Evolutionary conservation across 1,284 basidiomycete genomes (phyloP).

Genomic region (Apiotrichum akiyoshidainum): DNA sequence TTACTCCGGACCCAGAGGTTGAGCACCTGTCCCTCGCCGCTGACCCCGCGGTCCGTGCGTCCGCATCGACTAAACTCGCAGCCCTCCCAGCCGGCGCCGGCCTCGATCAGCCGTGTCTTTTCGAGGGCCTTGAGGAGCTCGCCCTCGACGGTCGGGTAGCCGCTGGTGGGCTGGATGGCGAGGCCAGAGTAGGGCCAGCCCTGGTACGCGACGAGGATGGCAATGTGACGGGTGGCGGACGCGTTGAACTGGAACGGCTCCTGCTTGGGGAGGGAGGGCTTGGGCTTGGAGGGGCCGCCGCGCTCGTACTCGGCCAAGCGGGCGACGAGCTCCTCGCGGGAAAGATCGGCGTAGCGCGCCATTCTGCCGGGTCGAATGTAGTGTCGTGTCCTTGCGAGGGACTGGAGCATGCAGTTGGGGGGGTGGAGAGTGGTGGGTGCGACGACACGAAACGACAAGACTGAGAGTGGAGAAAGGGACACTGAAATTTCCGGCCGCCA

Average conservation of each 20-base stretch:
- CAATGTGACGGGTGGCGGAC: conserved; percentile 79
- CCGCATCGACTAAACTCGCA: conserved; percentile 91
- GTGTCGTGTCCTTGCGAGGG: not conserved
- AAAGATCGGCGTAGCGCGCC: conserved; percentile 29
- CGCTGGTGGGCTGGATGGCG: conserved; percentile 64
- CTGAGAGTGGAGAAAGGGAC: not conserved
- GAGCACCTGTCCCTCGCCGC: conserved; percentile 89
- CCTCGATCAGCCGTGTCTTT: conserved; percentile 71
- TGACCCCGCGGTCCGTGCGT: conserved; percentile 91
- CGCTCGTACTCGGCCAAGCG: conserved; percentile 59
- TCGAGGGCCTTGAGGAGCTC: conserved; percentile 79
- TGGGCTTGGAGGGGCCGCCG: conserved; percentile 16
- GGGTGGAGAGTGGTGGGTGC: not conserved
- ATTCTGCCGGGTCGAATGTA: conserved; percentile 6
- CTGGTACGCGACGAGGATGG: conserved; percentile 85
- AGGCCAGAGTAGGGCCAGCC: conserved; percentile 90
- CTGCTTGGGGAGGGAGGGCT: conserved; percentile 12
- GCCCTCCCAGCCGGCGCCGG: conserved; percentile 69
- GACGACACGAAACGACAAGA: not conserved
- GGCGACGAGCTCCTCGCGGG: conserved; percentile 62
- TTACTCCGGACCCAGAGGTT: conserved; percentile 80
- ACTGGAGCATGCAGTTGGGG: conserved; percentile 4
- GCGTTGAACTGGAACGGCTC: conserved; percentile 58
- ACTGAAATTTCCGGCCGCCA: not conserved
- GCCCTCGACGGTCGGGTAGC: conserved; percentile 84